Evolutionary conservation across 768 basidiomycete species (phyloP).

Genomic region (Mycena belliarum): DNA sequence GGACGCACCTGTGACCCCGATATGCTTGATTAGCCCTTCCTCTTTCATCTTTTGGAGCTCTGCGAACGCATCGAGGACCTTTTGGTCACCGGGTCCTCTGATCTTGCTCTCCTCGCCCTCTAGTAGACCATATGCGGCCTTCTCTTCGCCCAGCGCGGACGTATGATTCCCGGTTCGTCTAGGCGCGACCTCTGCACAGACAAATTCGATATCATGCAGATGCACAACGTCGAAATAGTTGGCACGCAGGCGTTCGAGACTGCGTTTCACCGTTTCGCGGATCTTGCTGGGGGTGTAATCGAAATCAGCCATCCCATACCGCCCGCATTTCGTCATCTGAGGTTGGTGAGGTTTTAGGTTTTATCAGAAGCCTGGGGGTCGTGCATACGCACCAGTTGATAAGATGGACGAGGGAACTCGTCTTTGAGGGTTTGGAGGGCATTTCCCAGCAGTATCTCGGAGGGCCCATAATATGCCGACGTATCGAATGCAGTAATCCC

Average conservation of each 20-base stretch:
- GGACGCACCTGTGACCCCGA: constrained; percentile 76
- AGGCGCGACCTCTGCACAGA: constrained; percentile 54
- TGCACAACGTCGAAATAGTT: constrained; percentile 80
- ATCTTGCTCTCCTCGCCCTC: constrained; percentile 57
- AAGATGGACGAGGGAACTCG: constrained; percentile 79
- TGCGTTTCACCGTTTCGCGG: constrained; percentile 64
- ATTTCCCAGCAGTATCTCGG: constrained; percentile 75
- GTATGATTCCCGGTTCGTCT: constrained; percentile 56
- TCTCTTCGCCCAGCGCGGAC: constrained; percentile 53
- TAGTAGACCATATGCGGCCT: constrained; percentile 64
- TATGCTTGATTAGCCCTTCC: constrained; percentile 68
- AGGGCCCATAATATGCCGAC: constrained; percentile 76
- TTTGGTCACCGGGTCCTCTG: constrained; percentile 70
- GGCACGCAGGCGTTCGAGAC: constrained; percentile 70
- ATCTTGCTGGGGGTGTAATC: constrained; percentile 74
- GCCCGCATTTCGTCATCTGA: constrained; percentile 86
- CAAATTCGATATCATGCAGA: constrained; percentile 84
- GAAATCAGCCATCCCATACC: constrained; percentile 67
- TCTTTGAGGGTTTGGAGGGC: constrained; percentile 55
- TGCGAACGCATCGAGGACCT: constrained; percentile 64
- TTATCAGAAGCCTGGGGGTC: neutral
- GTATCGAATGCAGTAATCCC: constrained; percentile 85
- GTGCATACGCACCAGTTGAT: constrained; percentile 61
- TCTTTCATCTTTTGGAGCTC: constrained; percentile 69
- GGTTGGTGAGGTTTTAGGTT: neutral